Evolutionary conservation across 768 basidiomycete genomes (phyloP), one percentile per base, ranked within the genome.

Genomic region (Royoungia palumana): DNA sequence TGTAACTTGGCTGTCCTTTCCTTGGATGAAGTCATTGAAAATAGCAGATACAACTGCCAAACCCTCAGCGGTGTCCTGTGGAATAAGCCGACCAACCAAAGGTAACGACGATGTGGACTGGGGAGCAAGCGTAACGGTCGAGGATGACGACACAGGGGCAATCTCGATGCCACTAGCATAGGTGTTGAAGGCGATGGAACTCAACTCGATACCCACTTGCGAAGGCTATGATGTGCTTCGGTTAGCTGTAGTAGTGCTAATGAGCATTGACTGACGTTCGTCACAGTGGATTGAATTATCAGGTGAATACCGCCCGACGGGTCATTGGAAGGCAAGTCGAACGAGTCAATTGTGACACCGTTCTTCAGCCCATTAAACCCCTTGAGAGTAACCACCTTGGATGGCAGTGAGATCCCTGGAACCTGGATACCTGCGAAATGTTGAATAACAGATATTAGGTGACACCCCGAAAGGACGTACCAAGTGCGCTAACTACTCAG

Each of bases 1-100:
- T 16, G 69, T 60, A 17, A 87, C 75, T 49, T 75, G 62, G 52
- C 80, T 85, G 58, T 84, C 75, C 58, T 79, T 69, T 2, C 85
- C 86, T 32, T 83, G 81, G 0, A 89, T 74, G 59, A 85, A 89
- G 42, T 77, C 80, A 54, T 85, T 87, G 71, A 89, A 89, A 27
- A 89, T 72, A 11, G 67, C 61, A 0, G 85, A 87, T 7, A 89
- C 79, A 2, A 71, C 71, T 2, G 73, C 73, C 35, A 87, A 74
- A 0, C 81, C 86, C 32, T 72, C 68, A 5, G 69, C 39, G 12
- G 74, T 72, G 28, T 56, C 67, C 57, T 89, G 87, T 1, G 83
- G 83, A 34, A 89, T 62, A 30, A 89, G 75, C 10, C 85, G 79
- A 27, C 87, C 87, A 16, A 67, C 70, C 32, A 88, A 72, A 8